Percentiles rank a stretch among this genome's conserved stretches.
Evolutionary conservation across 441 rosid species (phyloP).

Genomic region (Gossypium schwendimanii): DNA sequence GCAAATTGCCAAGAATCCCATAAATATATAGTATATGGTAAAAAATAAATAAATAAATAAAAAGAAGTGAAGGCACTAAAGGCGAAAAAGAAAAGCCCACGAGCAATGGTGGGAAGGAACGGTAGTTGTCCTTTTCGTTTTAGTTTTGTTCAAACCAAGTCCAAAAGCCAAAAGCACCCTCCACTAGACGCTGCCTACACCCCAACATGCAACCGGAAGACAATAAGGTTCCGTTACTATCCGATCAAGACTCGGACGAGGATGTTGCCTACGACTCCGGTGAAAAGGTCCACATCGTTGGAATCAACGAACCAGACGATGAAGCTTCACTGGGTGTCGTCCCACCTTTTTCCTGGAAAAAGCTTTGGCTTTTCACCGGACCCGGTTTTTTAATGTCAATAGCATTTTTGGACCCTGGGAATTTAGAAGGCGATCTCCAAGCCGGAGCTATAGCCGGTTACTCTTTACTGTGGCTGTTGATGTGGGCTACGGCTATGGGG

Average conservation of each 20-base stretch:
- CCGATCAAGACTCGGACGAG: slow-evolving; percentile 11
- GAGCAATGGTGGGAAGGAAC: not conserved
- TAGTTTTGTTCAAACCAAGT: not conserved
- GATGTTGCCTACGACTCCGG: slow-evolving; percentile 40
- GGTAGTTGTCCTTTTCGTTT: not conserved
- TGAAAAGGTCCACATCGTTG: slow-evolving; percentile 57
- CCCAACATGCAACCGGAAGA: slow-evolving; percentile 27
- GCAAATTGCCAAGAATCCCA: not conserved
- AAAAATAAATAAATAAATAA: not conserved
- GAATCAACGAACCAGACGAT: slow-evolving; percentile 34
- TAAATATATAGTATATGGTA: not conserved
- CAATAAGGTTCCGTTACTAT: slow-evolving; percentile 34
- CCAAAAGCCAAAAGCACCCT: not conserved
- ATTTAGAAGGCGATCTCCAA: slow-evolving; percentile 89
- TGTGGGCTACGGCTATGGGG: slow-evolving; percentile 91
- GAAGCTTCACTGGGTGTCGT: slow-evolving; percentile 22
- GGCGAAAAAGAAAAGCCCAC: not conserved
- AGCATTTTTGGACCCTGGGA: slow-evolving; percentile 88
- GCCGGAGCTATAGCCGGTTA: slow-evolving; percentile 88
- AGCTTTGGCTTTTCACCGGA: slow-evolving; percentile 82
- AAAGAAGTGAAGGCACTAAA: not conserved
- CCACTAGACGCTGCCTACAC: not conserved
- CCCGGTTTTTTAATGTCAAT: slow-evolving; percentile 86
- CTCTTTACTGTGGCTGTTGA: slow-evolving; percentile 68
- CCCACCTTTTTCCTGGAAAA: slow-evolving; percentile 84